A percentile compares a stretch with the other conserved stretches of the same genome.
phyloP scores from a whole-genome alignment of 202 grass and related monocot species.

The Saccharum hybrid region DNA sequence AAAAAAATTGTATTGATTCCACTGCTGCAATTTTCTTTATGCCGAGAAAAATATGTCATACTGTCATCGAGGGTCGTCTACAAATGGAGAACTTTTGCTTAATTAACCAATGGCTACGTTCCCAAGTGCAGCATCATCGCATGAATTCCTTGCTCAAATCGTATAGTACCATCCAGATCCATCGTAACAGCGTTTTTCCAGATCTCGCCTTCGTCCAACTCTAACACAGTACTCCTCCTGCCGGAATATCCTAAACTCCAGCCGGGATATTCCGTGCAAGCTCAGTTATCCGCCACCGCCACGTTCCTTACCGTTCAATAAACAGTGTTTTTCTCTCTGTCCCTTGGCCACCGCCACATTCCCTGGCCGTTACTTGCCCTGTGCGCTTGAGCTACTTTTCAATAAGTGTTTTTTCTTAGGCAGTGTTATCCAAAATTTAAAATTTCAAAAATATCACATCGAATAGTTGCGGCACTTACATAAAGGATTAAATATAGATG shows the following conservation, averaged over 20 bases:
- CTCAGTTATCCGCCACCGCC: not conserved
- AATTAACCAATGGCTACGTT: not conserved
- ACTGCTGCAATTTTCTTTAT: too few relatives aligned
- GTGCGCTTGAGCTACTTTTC: too few relatives aligned
- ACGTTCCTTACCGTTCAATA: too few relatives aligned
- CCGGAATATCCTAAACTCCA: not conserved
- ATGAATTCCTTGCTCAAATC: not conserved
- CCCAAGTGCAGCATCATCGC: not conserved
- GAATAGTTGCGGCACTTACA: too few relatives aligned
- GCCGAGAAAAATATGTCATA: not conserved
- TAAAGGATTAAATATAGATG: too few relatives aligned
- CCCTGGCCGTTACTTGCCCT: not conserved
- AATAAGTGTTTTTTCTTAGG: too few relatives aligned
- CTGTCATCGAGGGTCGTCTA: not conserved
- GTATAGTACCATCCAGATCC: not conserved
- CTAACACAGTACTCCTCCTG: not conserved
- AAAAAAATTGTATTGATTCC: too few relatives aligned
- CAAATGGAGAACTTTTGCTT: not conserved
- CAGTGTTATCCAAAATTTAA: too few relatives aligned
- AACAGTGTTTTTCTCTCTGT: too few relatives aligned
- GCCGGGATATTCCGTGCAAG: not conserved
- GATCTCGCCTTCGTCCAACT: not conserved
- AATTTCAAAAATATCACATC: too few relatives aligned
- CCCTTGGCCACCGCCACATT: not conserved
- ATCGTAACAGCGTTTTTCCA: not conserved